Evolutionary conservation across 1,284 basidiomycete genomes (phyloP).

Genomic region (Ceratobasidium sp.): DNA sequence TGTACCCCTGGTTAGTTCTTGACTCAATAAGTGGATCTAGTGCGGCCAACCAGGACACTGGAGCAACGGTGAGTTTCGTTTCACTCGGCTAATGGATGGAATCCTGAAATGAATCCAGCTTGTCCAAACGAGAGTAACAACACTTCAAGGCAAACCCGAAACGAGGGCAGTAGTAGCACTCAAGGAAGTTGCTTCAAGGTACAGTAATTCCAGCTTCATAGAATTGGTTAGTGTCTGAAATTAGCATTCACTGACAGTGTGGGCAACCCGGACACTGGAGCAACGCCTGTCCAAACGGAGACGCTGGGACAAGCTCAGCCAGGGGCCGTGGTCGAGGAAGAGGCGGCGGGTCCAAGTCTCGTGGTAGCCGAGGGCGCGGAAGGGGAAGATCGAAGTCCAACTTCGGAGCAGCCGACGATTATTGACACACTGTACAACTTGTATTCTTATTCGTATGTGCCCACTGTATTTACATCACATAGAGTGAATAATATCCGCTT

Average conservation of each 20-base stretch:
- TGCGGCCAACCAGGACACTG: constrained; percentile 66
- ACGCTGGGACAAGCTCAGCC: constrained; percentile 6
- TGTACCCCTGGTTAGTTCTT: not conserved
- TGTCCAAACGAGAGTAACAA: constrained; percentile 30
- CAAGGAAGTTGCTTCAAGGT: constrained; percentile 30
- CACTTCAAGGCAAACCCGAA: not conserved
- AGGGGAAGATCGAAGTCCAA: constrained; percentile 32
- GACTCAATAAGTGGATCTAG: constrained; percentile 47
- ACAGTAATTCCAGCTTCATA: not conserved
- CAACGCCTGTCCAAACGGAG: constrained; percentile 28
- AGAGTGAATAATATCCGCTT: too few relatives aligned
- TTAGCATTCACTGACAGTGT: constrained; percentile 6
- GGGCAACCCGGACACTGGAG: constrained; percentile 31
- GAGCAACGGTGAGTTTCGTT: constrained; percentile 59
- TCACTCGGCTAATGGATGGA: not conserved
- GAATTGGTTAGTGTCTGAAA: not conserved
- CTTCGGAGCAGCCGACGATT: constrained; percentile 39
- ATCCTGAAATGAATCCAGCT: constrained; percentile 17
- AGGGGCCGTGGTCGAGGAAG: constrained; percentile 33
- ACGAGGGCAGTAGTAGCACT: not conserved
- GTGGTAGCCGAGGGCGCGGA: constrained; percentile 19
- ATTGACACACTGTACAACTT: constrained; percentile 8
- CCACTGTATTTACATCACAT: not conserved
- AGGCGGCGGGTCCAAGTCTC: not conserved
- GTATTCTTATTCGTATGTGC: not conserved